These are phyloP conservation scores for Alternaria sp. DNA, from an alignment of 2,329 filamentous ascomycete species.

Conservation along the genomic window DNA sequence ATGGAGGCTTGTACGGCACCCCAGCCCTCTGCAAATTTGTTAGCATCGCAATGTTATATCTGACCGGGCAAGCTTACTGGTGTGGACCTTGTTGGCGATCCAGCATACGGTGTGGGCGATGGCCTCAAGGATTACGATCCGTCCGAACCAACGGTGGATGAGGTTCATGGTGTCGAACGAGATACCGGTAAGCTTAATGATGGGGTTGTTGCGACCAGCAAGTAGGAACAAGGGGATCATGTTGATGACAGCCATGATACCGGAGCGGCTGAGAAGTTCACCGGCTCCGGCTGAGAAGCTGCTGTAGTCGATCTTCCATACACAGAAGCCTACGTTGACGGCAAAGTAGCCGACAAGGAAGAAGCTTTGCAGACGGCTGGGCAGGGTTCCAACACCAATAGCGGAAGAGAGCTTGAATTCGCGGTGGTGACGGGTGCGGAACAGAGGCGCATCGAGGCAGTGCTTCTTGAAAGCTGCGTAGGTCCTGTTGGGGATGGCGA, in stretches of 20 bases:
- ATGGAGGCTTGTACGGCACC: slow-evolving; percentile 50
- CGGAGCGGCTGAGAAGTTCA: slow-evolving; percentile 67
- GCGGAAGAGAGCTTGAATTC: slow-evolving; percentile 59
- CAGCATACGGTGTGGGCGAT: slow-evolving; percentile 70
- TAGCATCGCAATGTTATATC: slow-evolving; percentile 7
- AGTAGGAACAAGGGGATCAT: slow-evolving; percentile 79
- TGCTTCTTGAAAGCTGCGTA: slow-evolving; percentile 55
- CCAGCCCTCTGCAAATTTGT: slow-evolving; percentile 57
- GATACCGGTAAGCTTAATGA: slow-evolving; percentile 73
- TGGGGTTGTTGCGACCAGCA: slow-evolving; percentile 77
- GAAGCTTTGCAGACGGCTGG: slow-evolving; percentile 56
- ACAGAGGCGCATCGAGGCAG: slow-evolving; percentile 55
- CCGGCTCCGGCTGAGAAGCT: slow-evolving; percentile 78
- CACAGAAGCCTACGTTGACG: slow-evolving; percentile 55
- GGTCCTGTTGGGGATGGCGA: slow-evolving; percentile 65
- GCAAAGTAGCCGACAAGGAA: slow-evolving; percentile 56
- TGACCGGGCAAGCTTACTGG: slow-evolving; percentile 29
- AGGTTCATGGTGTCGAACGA: slow-evolving; percentile 86
- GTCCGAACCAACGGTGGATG: slow-evolving; percentile 79
- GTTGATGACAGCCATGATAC: slow-evolving; percentile 74
- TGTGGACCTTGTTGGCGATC: slow-evolving; percentile 54
- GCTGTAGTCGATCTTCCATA: slow-evolving; percentile 65
- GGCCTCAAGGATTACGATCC: slow-evolving; percentile 74
- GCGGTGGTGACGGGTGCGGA: slow-evolving; percentile 57
- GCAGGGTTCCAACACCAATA: slow-evolving; percentile 57